These are phyloP conservation scores for Schizophyllum commune DNA, from an alignment of 1,284 basidiomycete genomes.

Conservation along the genomic window DNA sequence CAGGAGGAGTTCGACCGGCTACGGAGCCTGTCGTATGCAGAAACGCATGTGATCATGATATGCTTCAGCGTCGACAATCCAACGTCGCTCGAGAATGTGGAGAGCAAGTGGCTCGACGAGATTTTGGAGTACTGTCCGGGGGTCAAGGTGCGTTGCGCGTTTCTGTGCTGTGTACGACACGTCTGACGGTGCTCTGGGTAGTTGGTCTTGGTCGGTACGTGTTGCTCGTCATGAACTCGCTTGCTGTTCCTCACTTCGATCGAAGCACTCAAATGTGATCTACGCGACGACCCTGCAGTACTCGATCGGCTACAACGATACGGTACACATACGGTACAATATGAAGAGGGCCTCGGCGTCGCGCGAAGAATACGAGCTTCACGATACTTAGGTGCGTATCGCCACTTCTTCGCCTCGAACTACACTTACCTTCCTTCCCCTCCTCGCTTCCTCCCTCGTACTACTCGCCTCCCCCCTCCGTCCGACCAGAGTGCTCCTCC, in stretches of 20 bases:
- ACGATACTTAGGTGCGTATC: conserved; percentile 75
- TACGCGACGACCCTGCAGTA: conserved; percentile 70
- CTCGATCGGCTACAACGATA: conserved; percentile 63
- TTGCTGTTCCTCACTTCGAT: conserved; percentile 6
- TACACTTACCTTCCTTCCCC: conserved; percentile 5
- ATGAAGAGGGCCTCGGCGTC: conserved; percentile 84
- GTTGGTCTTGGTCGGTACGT: conserved; percentile 84
- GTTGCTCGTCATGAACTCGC: conserved; percentile 1
- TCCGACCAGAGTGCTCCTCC: conserved; percentile 79
- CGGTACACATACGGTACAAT: conserved; percentile 69
- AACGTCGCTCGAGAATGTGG: conserved; percentile 85
- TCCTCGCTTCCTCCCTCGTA: not conserved
- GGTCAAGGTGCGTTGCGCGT: conserved; percentile 62
- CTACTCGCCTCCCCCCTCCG: conserved; percentile 5
- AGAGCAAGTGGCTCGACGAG: conserved; percentile 91
- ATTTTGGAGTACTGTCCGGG: conserved; percentile 87
- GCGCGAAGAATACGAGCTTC: conserved; percentile 88
- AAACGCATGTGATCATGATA: conserved; percentile 91
- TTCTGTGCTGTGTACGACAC: conserved; percentile 1
- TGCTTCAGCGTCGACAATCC: conserved; percentile 95
- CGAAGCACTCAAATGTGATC: conserved; percentile 88
- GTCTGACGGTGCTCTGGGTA: conserved; percentile 20
- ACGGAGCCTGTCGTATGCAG: conserved; percentile 86
- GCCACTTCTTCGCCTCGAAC: not conserved
- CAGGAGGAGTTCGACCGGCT: conserved; percentile 25